A percentile compares a stretch with the other conserved stretches of the same genome.
phyloP scores from a whole-genome alignment of 495 filamentous ascomycete genomes.

The Daldinia grandis region DNA sequence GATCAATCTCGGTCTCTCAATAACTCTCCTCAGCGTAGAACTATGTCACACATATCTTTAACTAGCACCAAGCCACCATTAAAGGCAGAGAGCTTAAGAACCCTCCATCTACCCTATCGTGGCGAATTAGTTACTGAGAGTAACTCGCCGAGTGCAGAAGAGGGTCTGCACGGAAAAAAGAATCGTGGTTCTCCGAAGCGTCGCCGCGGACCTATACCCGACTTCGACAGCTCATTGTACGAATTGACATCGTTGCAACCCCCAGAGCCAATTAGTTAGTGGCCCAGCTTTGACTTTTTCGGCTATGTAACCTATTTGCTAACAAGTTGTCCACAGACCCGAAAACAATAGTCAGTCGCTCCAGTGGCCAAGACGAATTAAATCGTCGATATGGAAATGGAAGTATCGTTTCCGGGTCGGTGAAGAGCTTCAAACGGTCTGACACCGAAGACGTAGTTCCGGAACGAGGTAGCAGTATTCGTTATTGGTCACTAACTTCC shows the following conservation, averaged over 20 bases:
- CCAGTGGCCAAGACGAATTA: conserved; percentile 28
- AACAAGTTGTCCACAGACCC: conserved; percentile 20
- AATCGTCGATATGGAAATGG: conserved; percentile 26
- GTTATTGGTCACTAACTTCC: conserved; percentile 54
- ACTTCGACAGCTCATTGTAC: conserved; percentile 26
- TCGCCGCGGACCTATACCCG: conserved; percentile 23
- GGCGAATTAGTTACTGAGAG: conserved; percentile 17
- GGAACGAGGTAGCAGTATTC: conserved; percentile 47
- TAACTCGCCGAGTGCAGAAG: conserved; percentile 15
- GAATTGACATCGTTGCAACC: conserved; percentile 27
- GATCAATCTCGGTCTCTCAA: conserved; percentile 12
- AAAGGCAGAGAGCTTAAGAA: conserved; percentile 44
- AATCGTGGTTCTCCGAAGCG: conserved; percentile 17
- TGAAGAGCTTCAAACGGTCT: conserved; percentile 23
- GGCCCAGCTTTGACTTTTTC: background rate
- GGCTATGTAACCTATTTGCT: conserved; percentile 1
- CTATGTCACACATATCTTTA: conserved; percentile 25
- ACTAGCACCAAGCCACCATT: conserved; percentile 26
- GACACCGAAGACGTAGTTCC: conserved; percentile 40
- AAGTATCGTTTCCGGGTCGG: conserved; percentile 35
- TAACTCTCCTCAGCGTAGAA: conserved; percentile 23
- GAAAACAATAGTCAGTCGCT: conserved; percentile 11
- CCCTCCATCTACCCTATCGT: conserved; percentile 32
- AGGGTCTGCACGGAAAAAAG: conserved; percentile 12
- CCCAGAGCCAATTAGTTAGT: conserved; percentile 33